Percentiles rank a stretch among this genome's conserved stretches.
phyloP scores from a whole-genome alignment of 2,329 filamentous ascomycete species.

The Sphaerulina vaccinii region DNA sequence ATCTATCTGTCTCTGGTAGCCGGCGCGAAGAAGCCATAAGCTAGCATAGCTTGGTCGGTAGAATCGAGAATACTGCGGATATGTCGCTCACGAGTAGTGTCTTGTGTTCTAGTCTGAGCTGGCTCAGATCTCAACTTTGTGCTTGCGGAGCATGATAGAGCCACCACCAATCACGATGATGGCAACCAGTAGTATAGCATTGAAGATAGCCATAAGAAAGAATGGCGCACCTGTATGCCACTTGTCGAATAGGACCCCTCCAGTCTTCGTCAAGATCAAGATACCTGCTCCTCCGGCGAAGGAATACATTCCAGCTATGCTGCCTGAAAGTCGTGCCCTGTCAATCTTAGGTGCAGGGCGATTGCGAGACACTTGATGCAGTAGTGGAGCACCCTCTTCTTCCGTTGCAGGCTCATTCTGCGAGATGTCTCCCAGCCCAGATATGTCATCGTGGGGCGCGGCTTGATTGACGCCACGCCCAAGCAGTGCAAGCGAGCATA shows the following conservation, averaged over 20 bases:
- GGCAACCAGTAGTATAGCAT: conserved; percentile 64
- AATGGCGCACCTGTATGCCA: conserved; percentile 77
- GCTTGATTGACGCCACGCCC: conserved; percentile 69
- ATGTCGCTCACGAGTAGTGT: too few species aligned
- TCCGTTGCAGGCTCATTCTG: conserved; percentile 7
- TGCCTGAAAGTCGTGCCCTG: conserved; percentile 72
- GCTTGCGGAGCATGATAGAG: neutral
- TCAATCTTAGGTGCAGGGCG: conserved; percentile 13
- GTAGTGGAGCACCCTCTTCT: conserved; percentile 32
- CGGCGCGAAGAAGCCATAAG: conserved; percentile 1
- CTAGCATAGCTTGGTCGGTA: too few species aligned
- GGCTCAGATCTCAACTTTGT: conserved; percentile 1
- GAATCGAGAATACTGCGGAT: too few species aligned
- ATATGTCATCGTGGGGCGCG: conserved; percentile 11
- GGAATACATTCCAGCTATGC: conserved; percentile 91
- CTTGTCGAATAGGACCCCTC: conserved; percentile 80
- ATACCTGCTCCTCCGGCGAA: conserved; percentile 89
- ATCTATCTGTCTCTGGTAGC: conserved; percentile 69
- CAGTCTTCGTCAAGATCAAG: conserved; percentile 83
- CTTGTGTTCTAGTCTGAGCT: too few species aligned
- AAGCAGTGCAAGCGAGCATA: conserved; percentile 87
- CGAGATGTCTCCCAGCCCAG: conserved; percentile 2
- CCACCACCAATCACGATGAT: conserved; percentile 32
- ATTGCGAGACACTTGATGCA: conserved; percentile 12
- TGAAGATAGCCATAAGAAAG: conserved; percentile 90